Evolutionary conservation across 306 rosid genomes (phyloP), one percentile per base, ranked within the genome.

Genomic region (Alnus glutinosa): DNA sequence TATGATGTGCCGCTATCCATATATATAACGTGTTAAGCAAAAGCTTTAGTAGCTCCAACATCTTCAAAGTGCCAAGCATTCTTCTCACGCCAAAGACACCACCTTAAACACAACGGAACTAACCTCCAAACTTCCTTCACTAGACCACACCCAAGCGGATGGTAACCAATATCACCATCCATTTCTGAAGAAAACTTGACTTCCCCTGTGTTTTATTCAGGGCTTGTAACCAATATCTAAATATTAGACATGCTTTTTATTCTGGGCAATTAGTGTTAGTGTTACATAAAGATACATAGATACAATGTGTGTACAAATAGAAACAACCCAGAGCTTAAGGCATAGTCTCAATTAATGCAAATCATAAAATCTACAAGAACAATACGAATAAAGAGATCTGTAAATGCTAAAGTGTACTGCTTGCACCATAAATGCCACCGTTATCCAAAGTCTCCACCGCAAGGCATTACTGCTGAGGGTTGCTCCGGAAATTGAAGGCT

Each of bases 171-270:
- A 55, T 55, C 28, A 19, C 62, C 30, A n/a, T 59, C 66, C 37
- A 59, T 10, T 59, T 6, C 13, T 28, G 66, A 59, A 59, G 32
- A 55, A 10, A 28, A 28, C 66, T 9, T 1, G 13, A 59, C 37
- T 59, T 59, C 34, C 37, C 28, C 15, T 59, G 7, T 12, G 9
- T 9, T 9, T 9, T 28, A 59, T 28, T 9, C 34, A 9, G 39
- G 34, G 66, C 50, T 42, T 68, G 34, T 68, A 68, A 68, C 30
- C 51, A 68, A 68, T n/a, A 68, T 67, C 51, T n/a, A 3, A 42
- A 68, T 42, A 42, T 42, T 10, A 42, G 34, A 39, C 51, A 9
- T 44, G 30, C 28, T 68, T 34, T 63, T 34, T 34, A 34, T 2
- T 34, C 44, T 12, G 1, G 18, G 42, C 70, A 5, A 12, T 15